Evolutionary conservation across 164 flowering plant species (phyloP).

Genomic region (Nymphaea thermarum): DNA sequence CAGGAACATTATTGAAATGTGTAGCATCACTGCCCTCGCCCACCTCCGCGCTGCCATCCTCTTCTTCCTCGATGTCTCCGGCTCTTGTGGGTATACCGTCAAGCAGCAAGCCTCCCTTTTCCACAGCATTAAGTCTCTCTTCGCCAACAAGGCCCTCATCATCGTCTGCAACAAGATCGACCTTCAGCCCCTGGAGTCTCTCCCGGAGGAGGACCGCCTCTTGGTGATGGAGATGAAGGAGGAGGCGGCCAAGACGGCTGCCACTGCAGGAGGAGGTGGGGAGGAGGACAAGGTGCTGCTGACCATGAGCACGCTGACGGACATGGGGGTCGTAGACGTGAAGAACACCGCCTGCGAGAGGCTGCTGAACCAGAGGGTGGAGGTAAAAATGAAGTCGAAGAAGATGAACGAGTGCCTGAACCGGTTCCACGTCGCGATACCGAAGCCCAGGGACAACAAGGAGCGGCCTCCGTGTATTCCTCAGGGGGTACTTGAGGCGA

Average conservation of each 20-base stretch:
- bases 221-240: slow-evolving; percentile 70
- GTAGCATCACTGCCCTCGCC: slow-evolving; percentile 88
- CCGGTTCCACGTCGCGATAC: slow-evolving; percentile 76
- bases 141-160: slow-evolving; percentile 75
- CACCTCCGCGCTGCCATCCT: slow-evolving; percentile 83
- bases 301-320: slow-evolving; percentile 85
- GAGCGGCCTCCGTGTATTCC: slow-evolving; percentile 90
- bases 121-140: slow-evolving; percentile 79
- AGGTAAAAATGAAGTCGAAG: slow-evolving; percentile 77
- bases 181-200: slow-evolving; percentile 66
- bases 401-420: slow-evolving; percentile 74
- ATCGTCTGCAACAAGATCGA: slow-evolving; percentile 91
- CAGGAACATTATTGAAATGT: slow-evolving; percentile 93
- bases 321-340: slow-evolving; percentile 72
- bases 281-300: slow-evolving; percentile 44
- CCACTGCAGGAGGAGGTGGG: slow-evolving; percentile 58
- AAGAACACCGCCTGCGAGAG: slow-evolving; percentile 88
- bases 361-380: slow-evolving; percentile 75
- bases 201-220: slow-evolving; percentile 70
- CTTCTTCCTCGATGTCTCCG: slow-evolving; percentile 81
- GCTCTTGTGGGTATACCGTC: slow-evolving; percentile 79
- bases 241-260: slow-evolving; percentile 72
- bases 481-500: slow-evolving; percentile 56
- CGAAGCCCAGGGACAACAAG: slow-evolving; percentile 72
- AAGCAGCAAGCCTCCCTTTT: slow-evolving; percentile 87